Evolutionary conservation across 768 basidiomycete genomes (phyloP).

Genomic region (Exidia glandulosa): DNA sequence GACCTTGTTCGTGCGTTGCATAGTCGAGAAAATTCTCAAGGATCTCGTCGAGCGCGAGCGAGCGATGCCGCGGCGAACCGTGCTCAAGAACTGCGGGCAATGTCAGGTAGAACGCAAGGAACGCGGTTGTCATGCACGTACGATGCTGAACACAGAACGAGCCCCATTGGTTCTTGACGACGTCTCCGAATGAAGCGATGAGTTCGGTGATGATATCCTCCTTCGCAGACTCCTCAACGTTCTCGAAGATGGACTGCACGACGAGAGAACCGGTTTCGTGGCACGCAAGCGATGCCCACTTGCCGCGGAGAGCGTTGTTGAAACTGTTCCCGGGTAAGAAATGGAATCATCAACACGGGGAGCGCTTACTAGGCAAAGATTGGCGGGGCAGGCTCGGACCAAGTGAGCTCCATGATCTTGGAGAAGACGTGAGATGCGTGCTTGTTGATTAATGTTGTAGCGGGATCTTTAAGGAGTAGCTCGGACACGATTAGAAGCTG

Average conservation of each 20-base stretch:
- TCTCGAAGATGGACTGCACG: slow-evolving; percentile 83
- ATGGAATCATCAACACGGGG: background rate
- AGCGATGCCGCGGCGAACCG: slow-evolving; percentile 62
- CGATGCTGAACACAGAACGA: slow-evolving; percentile 82
- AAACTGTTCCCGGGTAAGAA: slow-evolving; percentile 37
- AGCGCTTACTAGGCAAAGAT: slow-evolving; percentile 70
- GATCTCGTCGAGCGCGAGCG: slow-evolving; percentile 69
- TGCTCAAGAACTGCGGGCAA: slow-evolving; percentile 61
- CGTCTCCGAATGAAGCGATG: slow-evolving; percentile 60
- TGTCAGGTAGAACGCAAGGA: background rate
- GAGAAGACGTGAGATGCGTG: slow-evolving; percentile 91
- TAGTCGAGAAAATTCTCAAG: slow-evolving; percentile 68
- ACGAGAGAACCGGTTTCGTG: slow-evolving; percentile 86
- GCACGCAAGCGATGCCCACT: slow-evolving; percentile 82
- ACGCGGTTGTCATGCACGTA: slow-evolving; percentile 25
- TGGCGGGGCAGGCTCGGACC: slow-evolving; percentile 79
- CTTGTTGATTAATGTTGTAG: slow-evolving; percentile 79
- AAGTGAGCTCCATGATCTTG: slow-evolving; percentile 88
- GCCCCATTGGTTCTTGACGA: slow-evolving; percentile 82
- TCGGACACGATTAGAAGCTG: slow-evolving; percentile 69
- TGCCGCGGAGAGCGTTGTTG: slow-evolving; percentile 77
- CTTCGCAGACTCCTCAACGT: slow-evolving; percentile 72
- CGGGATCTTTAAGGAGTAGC: slow-evolving; percentile 72
- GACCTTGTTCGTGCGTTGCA: slow-evolving; percentile 75
- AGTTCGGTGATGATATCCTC: slow-evolving; percentile 77